Conservation (phyloP, 306 rosid genomes). For the Cicer cuneatum region DNA sequence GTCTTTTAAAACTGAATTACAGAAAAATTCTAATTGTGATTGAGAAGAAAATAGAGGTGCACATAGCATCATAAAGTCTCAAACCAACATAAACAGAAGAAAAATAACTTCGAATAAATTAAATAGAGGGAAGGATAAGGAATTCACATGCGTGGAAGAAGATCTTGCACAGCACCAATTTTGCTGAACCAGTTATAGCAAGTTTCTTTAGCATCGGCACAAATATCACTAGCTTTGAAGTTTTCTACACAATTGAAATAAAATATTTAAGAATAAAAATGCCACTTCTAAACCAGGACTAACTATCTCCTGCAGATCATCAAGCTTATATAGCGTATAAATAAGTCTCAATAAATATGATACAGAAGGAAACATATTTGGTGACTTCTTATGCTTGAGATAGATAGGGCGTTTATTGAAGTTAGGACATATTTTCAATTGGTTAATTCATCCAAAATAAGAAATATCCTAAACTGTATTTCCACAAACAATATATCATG, state of each 20-base stretch:
- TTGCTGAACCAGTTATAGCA: constrained; percentile 94
- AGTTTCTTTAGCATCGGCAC: constrained; percentile 91
- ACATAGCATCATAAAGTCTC: constrained; percentile 39
- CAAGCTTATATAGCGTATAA: constrained; percentile 37
- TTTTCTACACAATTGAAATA: constrained; percentile 59
- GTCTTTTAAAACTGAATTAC: constrained; percentile 22
- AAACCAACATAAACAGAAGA: constrained; percentile 36
- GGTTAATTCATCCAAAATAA: constrained; percentile 34
- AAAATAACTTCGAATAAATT: constrained; percentile 19
- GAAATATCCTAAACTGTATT: constrained; percentile 23
- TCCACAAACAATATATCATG: constrained; percentile 16
- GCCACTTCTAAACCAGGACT: constrained; percentile 32
- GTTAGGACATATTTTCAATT: constrained; percentile 8
- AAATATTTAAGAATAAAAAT: constrained; percentile 34
- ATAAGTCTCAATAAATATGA: constrained; percentile 34
- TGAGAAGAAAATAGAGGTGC: constrained; percentile 30
- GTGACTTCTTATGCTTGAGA: constrained; percentile 12
- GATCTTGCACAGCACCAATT: constrained; percentile 92
- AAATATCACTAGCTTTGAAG: constrained; percentile 63
- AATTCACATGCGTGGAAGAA: constrained; percentile 97
- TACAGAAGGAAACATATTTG: constrained; percentile 34
- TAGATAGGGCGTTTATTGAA: background rate
- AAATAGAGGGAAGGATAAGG: constrained; percentile 41
- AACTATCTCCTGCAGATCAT: constrained; percentile 37
- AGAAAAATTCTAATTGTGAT: constrained; percentile 33